These are phyloP conservation scores for Dendrocalamus sinicus DNA, from an alignment of 176 grass and related monocot genomes.

Conservation along the genomic window DNA sequence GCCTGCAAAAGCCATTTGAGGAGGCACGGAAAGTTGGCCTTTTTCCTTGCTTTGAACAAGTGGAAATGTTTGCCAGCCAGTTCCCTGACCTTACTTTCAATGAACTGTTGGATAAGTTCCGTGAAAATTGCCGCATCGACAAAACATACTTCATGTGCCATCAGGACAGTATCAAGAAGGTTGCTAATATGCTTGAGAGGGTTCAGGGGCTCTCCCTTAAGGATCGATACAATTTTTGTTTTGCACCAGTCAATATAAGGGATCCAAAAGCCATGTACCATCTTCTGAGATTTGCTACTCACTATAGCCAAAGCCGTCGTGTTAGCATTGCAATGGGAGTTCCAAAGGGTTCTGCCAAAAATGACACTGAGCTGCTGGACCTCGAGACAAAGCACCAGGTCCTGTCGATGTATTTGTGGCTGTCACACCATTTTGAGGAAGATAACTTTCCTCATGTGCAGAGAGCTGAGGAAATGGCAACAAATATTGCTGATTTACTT, in stretches of 20 bases:
- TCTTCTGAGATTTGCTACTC: constrained; percentile 83
- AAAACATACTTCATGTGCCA: constrained; percentile 84
- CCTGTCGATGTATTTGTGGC: constrained; percentile 90
- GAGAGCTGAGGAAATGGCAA: constrained; percentile 87
- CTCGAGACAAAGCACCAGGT: constrained; percentile 98
- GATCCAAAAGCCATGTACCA: constrained; percentile 99
- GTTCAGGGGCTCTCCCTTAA: constrained; percentile 79
- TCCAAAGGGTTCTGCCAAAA: constrained; percentile 76
- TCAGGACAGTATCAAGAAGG: constrained; percentile 78
- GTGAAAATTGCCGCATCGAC: constrained; percentile 78
- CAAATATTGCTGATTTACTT: constrained; percentile 82
- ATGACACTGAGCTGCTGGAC: constrained; percentile 91
- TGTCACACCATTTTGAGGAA: constrained; percentile 88
- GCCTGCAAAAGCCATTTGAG: constrained; percentile 83
- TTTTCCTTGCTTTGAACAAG: constrained; percentile 93
- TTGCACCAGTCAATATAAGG: constrained; percentile 90
- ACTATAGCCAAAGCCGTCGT: constrained; percentile 70
- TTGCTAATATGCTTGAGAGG: constrained; percentile 94
- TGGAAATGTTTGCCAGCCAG: constrained; percentile 89
- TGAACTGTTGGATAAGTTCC: constrained; percentile 82
- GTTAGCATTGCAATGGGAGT: constrained; percentile 93
- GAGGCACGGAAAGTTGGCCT: constrained; percentile 76
- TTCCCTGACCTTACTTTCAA: constrained; percentile 61
- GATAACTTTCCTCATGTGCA: constrained; percentile 78
- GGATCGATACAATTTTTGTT: constrained; percentile 91